Evolutionary conservation across 1,284 basidiomycete genomes (phyloP), one percentile per base, ranked within the genome.

Genomic region (Cryptococcus sp.): DNA sequence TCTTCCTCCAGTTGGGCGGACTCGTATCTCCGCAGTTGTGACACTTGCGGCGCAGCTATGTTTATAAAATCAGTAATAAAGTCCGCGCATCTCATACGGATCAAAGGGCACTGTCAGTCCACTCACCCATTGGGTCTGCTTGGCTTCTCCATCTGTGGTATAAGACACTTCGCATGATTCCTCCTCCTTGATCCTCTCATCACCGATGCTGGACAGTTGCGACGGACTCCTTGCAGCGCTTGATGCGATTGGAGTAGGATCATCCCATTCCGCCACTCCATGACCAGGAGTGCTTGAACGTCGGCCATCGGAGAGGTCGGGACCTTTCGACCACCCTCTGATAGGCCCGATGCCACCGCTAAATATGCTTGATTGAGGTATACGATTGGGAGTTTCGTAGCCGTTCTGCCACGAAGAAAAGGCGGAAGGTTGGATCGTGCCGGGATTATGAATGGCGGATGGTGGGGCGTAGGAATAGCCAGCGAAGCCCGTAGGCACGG

Each of bases 1-100:
- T 23, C 37, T 52, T 52, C 17, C 50, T n/a, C 50, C 50, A 52
- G 8, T 23, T 44, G 5, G 50, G 50, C 29, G 50, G 50, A 17
- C 39, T 44, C 10, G 17, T 20, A 11, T 11, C 19, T 26, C 40
- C 40, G 41, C 50, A 52, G 20, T 52, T 52, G 17, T 44, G 23
- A 25, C 50, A 52, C 40, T 25, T 20, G 22, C 50, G 26, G 7
- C 26, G 10, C n/a, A 52, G 16, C 50, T 52, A 22, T 17, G 7
- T 1, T n/a, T 23, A 25, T 23, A 38, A 3, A 3, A 2, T 50
- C 15, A 16, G 13, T 8, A 6, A 26, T 38, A 10, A 7, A 22
- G 8, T 7, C 3, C 29, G n/a, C 5, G n/a, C 19, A 26, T 17
- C 10, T 19, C 6, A 44, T 44, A 19, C 15, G 41, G 13, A 10